phyloP scores from a whole-genome alignment of 2,329 filamentous ascomycete genomes.

The Thielaviopsis euricoi region DNA sequence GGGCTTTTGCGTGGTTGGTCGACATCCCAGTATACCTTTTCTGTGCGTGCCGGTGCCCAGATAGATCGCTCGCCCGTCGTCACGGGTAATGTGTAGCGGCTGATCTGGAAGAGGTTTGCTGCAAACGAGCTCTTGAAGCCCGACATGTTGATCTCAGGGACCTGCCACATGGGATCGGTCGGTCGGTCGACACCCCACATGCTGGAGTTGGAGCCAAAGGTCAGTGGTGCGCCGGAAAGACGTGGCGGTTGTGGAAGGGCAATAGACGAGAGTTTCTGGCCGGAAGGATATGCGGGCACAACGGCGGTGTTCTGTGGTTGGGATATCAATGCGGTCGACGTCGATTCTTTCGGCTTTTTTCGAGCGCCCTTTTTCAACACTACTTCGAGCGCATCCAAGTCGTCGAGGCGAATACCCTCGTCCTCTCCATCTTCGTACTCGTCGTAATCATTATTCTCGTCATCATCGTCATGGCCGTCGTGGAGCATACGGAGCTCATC shows the following conservation, averaged over 20 bases:
- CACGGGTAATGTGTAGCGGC: slow-evolving; percentile 20
- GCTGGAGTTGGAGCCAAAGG: not conserved
- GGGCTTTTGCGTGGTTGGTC: slow-evolving; percentile 2
- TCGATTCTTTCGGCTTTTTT: not conserved
- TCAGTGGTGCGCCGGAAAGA: not conserved
- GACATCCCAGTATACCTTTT: slow-evolving; percentile 16
- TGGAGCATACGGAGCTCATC: slow-evolving; percentile 12
- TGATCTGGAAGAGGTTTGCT: slow-evolving; percentile 10
- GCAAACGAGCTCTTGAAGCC: slow-evolving; percentile 12
- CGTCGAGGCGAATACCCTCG: slow-evolving; percentile 20
- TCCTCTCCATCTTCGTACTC: slow-evolving; percentile 22
- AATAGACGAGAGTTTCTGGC: not conserved
- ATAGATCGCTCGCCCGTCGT: slow-evolving; percentile 19
- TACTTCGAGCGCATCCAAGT: slow-evolving; percentile 13
- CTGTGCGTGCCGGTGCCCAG: slow-evolving; percentile 18
- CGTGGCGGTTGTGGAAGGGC: not conserved
- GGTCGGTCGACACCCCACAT: slow-evolving; percentile 2
- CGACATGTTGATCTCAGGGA: slow-evolving; percentile 11
- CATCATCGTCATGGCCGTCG: slow-evolving; percentile 16
- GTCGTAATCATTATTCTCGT: slow-evolving; percentile 18
- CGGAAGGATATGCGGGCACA: not conserved
- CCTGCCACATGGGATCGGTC: slow-evolving; percentile 11
- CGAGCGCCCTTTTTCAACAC: not conserved
- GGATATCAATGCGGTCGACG: not conserved
- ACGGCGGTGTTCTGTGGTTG: not conserved